Conservation (phyloP, 305 asterid species). For the Solanum aculeatissimum region DNA sequence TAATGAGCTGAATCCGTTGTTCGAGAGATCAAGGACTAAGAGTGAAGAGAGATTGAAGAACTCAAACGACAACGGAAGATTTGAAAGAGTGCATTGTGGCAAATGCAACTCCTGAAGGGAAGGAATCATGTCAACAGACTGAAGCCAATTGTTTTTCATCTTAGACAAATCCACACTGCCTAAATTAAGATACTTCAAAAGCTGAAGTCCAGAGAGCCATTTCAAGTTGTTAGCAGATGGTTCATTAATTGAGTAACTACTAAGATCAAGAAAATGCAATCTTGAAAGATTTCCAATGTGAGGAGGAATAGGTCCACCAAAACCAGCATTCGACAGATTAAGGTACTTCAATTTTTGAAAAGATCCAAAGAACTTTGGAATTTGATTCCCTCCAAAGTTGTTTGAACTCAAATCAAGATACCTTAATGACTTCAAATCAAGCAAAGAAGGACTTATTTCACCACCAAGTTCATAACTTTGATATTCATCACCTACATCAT, state of each 20-base stretch:
- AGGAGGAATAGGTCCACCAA: conserved; percentile 6
- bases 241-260: neutral
- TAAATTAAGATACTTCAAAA: neutral
- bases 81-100: neutral
- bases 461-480: conserved; percentile 1
- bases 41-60: neutral
- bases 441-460: conserved; percentile 8
- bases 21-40: neutral
- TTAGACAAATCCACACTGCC: neutral
- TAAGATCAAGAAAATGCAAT: neutral
- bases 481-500: neutral
- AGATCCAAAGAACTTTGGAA: conserved; percentile 18
- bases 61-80: neutral
- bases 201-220: neutral
- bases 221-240: neutral
- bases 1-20: neutral
- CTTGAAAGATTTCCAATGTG: neutral
- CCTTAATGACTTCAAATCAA: neutral
- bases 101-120: neutral
- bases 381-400: conserved; percentile 3
- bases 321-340: conserved; percentile 11
- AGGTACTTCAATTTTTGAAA: conserved; percentile 6
- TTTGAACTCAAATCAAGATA: conserved; percentile 17
- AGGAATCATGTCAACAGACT: neutral
- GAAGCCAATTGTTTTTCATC: neutral